Evolutionary conservation across 768 basidiomycete species (phyloP), one percentile per base, ranked within the genome.

Genomic region (Suillus cothurnatus): DNA sequence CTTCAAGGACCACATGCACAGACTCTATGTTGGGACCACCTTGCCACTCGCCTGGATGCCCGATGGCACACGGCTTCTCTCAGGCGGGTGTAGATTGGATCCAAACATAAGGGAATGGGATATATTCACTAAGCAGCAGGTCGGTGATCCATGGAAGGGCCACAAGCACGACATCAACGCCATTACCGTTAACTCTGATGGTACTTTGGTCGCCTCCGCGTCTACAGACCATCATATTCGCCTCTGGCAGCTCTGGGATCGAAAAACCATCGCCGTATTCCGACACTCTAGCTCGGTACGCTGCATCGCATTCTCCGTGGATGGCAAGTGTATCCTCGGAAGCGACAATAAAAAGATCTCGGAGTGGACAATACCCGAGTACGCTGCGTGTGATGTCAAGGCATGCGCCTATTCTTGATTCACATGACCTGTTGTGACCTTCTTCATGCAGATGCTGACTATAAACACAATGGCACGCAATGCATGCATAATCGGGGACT

Each of bases 1-100:
- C 52, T 53, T 53, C 52, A 53, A 53, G 52, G 52, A 53, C 6
- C 52, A 53, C 31, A 53, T 53, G 52, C 19, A 53, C 52, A 53
- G 12, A 32, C 28, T 53, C 19, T 53, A 32, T 32, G 52, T 53
- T 3, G 52, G 52, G 19, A 53, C 12, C 52, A 53, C 19, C 11
- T 21, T 53, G 19, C 52, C 52, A 53, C 52, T 53, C 11, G 31
- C 31, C 19, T 53, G 52, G 52, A 53, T 32, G 28, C 31, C 52
- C 31, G 52, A 53, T 32, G 52, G 52, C 19, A 53, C 52, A 32
- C 31, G 11, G 19, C 52, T 53, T 32, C 52, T 53, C 11, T 53
- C 52, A 32, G 52, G 52, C 19, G 52, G 52, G 4, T 53, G 52
- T 53, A 32, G 26, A 21, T 32, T 53, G 31, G 52, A 53, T 32